Base-by-base conservation (phyloP, 495 filamentous ascomycete species). In the Lasiosphaeria miniovina region DNA sequence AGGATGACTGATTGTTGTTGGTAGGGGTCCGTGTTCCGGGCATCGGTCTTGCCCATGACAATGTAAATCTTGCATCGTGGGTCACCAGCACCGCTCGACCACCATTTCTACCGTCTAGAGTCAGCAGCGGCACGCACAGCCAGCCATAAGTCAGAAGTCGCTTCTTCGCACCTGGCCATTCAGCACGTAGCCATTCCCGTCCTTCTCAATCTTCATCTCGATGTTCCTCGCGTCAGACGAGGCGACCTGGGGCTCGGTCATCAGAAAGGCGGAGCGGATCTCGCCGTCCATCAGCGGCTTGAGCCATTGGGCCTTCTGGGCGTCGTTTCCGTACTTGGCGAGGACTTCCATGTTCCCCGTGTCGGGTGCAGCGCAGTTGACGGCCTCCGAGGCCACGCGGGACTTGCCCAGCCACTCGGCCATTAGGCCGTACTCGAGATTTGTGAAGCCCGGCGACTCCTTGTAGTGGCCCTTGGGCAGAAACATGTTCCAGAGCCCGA, bases 401-500 rank as follows among this genome's bases (percentile, higher is more conserved):
- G 88, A 92, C 77, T 85, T 90, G 58, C 92, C 93, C 68, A 96
- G 77, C 69, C 88, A 85, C 74, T 96, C 93, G 31, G 92, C 92
- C 88, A 96, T 96, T 71, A 96, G 73, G 4, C 90, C 92, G 67
- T 96, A 96, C 72, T 96, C 92, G 17, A 96, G 79, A 71, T 96
- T 96, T 10, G 84, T 89, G 75, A 89, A 93, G 38, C 91, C 93
- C 4, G 93, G 92, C 14, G 92, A 93, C 74, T 97, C 89, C 61
- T 86, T 89, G 82, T 96, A 98, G 77, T 97, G 93, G 64, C 86
- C 90, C 76, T 90, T 93, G 50, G 93, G 89, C 60, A 98, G 74
- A 81, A 98, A 98, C 85, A 98, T 89, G 73, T 98, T 98, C 94
- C 94, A 98, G 49, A 98, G 80, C 0, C 94, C 94, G n/a, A 93